Conservation (phyloP, 2,329 filamentous ascomycete genomes). For the Penicillium sp. region DNA sequence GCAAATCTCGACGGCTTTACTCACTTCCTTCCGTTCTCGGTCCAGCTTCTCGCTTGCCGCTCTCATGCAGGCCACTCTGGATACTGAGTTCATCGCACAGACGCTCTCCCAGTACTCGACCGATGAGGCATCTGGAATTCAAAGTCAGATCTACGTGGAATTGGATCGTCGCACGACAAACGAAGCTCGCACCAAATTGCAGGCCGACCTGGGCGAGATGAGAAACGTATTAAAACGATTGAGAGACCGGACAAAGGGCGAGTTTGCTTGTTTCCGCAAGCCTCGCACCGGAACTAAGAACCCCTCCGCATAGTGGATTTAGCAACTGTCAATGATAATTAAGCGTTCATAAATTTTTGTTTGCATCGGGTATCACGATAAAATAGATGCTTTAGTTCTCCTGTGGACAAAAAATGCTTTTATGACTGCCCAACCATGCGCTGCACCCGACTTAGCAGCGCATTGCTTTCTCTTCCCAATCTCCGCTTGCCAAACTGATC, state of each 20-base stretch:
- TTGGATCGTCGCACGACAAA: conserved; percentile 88
- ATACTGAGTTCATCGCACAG: conserved; percentile 95
- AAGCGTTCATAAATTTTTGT: conserved; percentile 11
- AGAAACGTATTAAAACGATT: conserved; percentile 80
- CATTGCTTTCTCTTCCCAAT: conserved; percentile 75
- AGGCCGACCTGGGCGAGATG: conserved; percentile 88
- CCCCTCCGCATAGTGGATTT: conserved; percentile 12
- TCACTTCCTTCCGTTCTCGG: conserved; percentile 72
- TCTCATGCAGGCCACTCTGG: conserved; percentile 94
- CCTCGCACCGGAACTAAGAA: conserved; percentile 44
- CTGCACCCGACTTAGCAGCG: conserved; percentile 77
- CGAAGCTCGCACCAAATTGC: conserved; percentile 74
- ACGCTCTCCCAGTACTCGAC: conserved; percentile 89
- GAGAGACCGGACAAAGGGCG: conserved; percentile 76
- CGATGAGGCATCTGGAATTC: conserved; percentile 74
- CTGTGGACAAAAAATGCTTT: background rate
- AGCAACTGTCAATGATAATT: conserved; percentile 6
- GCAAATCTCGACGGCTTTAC: conserved; percentile 74
- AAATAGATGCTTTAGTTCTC: conserved; percentile 9
- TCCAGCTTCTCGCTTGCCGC: conserved; percentile 72
- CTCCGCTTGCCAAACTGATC: conserved; percentile 73
- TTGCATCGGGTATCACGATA: conserved; percentile 7
- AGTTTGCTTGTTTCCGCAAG: conserved; percentile 84
- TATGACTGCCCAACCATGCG: conserved; percentile 59
- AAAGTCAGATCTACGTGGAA: conserved; percentile 89